Evolutionary conservation across 2,329 filamentous ascomycete genomes (phyloP).

Genomic region (Fusarium buxicola): DNA sequence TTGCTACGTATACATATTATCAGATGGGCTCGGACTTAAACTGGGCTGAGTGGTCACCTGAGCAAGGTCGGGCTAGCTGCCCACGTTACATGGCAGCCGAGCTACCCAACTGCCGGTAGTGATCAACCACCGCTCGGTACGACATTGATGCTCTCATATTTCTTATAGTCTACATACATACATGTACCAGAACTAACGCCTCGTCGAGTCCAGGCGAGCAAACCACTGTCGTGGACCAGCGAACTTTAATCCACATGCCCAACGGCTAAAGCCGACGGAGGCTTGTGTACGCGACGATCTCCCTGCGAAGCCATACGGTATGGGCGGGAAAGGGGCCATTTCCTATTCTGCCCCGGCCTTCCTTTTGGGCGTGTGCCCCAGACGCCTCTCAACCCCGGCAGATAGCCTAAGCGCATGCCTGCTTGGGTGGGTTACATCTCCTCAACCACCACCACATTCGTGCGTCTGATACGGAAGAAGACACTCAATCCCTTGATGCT

Average conservation of each 20-base stretch:
- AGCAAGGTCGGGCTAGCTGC: slow-evolving; percentile 8
- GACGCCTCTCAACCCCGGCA: not conserved
- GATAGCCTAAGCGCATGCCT: not conserved
- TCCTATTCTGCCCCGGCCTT: slow-evolving; percentile 25
- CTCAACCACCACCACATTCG: not conserved
- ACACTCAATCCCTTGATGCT: not conserved
- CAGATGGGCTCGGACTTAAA: not conserved
- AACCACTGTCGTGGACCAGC: not conserved
- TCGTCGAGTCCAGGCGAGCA: not conserved
- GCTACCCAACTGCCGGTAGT: slow-evolving; percentile 40
- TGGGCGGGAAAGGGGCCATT: slow-evolving; percentile 29
- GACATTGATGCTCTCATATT: not conserved
- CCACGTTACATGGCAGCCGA: slow-evolving; percentile 35
- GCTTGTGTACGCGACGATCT: slow-evolving; percentile 34
- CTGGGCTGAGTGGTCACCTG: too few relatives aligned
- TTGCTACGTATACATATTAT: too few relatives aligned
- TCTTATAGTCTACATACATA: too few relatives aligned
- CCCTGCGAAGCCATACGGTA: slow-evolving; percentile 37
- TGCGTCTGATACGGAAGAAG: too few relatives aligned
- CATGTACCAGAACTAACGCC: not conserved
- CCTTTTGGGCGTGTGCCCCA: slow-evolving; percentile 19
- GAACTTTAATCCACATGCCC: slow-evolving; percentile 2
- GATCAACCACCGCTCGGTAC: slow-evolving; percentile 23
- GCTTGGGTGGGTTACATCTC: not conserved
- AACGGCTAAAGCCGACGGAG: slow-evolving; percentile 11